Base-by-base conservation (phyloP, 805 yeast species). In the Candida arabinofermentans region DNA sequence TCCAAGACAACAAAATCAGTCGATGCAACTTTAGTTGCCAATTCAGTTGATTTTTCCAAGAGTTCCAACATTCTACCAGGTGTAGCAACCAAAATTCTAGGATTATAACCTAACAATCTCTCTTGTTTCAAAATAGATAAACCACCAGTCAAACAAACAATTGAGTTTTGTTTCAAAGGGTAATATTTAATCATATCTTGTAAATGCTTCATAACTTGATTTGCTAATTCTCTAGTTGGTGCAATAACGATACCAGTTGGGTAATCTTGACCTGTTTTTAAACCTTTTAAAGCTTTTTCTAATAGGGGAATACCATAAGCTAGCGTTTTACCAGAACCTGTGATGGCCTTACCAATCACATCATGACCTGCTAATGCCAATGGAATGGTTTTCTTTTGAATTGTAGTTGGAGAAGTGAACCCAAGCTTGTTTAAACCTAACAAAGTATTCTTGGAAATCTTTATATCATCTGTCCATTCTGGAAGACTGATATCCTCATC, bases 271-370 rank as follows among this genome's bases (percentile, higher is more conserved):
- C 30, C 23, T 7, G 26, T 39, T 3, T 26, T 34, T 13, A 16
- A 29, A 6, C 37, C 33, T 8, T 35, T 36, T 24, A 79, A 52
- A 44, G 77, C 74, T 44, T 72, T 76, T 57, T 91, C 96, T 46
- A 93, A 62, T 23, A 95, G 82, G 8, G 99, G 97, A 22, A 93
- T 77, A 35, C 96, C 96, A 61, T 87, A 93, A 0, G 99, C 99
- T 43, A 90, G 69, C 0, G 99, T 93, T 60, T 93, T 93, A 72
- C 99, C 99, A 1, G 96, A 86, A 61, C 99, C 99, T 1, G 99
- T 93, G 9, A 93, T 83, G 13, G 99, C 99, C 58, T 91, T 93
- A 41, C 99, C 99, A 50, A 93, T 81, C 4, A 93, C 77, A 64
- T 93, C 98, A 27, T 71, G 72, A 5, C 90, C 95, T 23, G 71